Evolutionary conservation across 441 rosid species (phyloP).

Genomic region (Metrosideros polymorpha): DNA sequence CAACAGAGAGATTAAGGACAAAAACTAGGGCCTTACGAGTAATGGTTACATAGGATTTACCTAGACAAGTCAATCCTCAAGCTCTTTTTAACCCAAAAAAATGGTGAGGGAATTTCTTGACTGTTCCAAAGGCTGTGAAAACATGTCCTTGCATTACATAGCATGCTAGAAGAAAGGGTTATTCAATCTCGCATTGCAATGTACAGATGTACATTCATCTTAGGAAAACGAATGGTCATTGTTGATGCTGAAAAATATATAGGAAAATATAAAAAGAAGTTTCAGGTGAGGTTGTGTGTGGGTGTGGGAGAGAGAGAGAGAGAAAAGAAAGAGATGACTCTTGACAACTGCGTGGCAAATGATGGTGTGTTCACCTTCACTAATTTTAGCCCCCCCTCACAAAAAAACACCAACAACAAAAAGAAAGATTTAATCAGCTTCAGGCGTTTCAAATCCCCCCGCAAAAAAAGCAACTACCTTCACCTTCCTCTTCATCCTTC

Average conservation of each 20-base stretch:
- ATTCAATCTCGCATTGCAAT: not conserved
- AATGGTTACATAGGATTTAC: not conserved
- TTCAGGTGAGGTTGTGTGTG: not conserved
- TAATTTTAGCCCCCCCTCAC: not conserved
- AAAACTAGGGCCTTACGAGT: not conserved
- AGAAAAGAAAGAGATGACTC: constrained; percentile 14
- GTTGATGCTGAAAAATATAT: not conserved
- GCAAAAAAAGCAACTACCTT: not conserved
- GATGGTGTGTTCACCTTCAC: not conserved
- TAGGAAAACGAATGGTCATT: not conserved
- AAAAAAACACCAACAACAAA: not conserved
- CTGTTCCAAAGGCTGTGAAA: not conserved
- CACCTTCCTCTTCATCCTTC: not conserved
- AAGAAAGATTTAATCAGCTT: not conserved
- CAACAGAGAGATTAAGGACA: not conserved
- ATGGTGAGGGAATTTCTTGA: not conserved
- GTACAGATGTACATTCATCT: not conserved
- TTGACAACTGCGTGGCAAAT: not conserved
- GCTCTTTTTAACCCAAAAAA: not conserved
- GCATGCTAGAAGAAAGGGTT: not conserved
- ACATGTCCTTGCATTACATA: not conserved
- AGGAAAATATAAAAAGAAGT: constrained; percentile 12
- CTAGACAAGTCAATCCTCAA: not conserved
- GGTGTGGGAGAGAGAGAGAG: constrained; percentile 10
- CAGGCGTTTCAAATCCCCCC: not conserved